These are phyloP conservation scores for Scedosporium apiospermum DNA, from an alignment of 2,329 filamentous ascomycete genomes.

Conservation along the genomic window DNA sequence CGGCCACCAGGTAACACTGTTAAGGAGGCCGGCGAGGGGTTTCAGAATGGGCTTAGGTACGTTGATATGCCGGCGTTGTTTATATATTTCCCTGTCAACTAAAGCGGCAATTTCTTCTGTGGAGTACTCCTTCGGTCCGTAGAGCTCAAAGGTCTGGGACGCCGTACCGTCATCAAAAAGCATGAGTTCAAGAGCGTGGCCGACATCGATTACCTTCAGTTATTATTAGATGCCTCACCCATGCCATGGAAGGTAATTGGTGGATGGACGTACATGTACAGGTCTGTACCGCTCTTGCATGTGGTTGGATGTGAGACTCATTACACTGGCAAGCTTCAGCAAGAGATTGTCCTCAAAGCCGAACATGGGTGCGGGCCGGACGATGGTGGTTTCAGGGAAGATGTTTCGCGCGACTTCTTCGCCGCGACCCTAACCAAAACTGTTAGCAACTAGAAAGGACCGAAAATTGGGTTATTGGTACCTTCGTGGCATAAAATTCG, in stretches of 20 bases:
- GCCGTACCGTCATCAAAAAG: conserved; percentile 84
- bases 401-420: conserved; percentile 79
- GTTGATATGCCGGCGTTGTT: conserved; percentile 84
- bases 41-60: conserved; percentile 73
- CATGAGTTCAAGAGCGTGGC: conserved; percentile 80
- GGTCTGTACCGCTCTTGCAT: conserved; percentile 88
- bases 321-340: conserved; percentile 69
- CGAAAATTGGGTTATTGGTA: conserved; percentile 20
- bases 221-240: neutral
- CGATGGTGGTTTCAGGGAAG: conserved; percentile 95
- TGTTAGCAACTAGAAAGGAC: conserved; percentile 9
- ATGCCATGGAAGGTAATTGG: neutral
- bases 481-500: conserved; percentile 88
- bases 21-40: conserved; percentile 63
- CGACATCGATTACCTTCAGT: conserved; percentile 76
- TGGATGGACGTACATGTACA: conserved; percentile 59
- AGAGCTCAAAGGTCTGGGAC: conserved; percentile 87
- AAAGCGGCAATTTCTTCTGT: conserved; percentile 77
- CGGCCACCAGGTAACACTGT: conserved; percentile 84
- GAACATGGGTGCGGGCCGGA: conserved; percentile 86
- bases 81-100: conserved; percentile 87
- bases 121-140: conserved; percentile 86
- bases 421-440: conserved; percentile 51
- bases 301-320: conserved; percentile 83
- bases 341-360: conserved; percentile 92